These are phyloP conservation scores for Fusarium euwallaceae DNA, from an alignment of 2,329 filamentous ascomycete species.

Conservation along the genomic window DNA sequence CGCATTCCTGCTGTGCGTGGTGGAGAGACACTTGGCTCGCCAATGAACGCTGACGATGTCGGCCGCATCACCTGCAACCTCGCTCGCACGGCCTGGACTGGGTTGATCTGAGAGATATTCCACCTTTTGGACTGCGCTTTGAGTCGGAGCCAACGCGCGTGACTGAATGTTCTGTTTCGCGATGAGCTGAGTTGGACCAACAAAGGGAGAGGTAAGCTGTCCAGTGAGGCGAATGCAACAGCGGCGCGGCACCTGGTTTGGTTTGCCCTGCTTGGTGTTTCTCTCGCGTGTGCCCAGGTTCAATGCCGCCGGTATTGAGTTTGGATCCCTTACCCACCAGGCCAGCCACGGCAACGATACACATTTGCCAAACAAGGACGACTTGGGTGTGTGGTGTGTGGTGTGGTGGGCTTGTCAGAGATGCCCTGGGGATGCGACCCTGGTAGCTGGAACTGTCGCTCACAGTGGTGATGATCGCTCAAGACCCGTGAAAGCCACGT, in stretches of 20 bases:
- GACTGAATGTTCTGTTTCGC: slow-evolving; percentile 15
- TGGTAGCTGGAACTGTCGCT: slow-evolving; percentile 2
- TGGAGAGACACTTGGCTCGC: slow-evolving; percentile 18
- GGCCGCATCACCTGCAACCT: slow-evolving; percentile 38
- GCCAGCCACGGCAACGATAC: slow-evolving; percentile 1
- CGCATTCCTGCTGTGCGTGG: slow-evolving; percentile 19
- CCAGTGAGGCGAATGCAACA: slow-evolving; percentile 27
- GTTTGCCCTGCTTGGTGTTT: slow-evolving; percentile 2
- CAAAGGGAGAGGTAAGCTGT: slow-evolving; percentile 11
- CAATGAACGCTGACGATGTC: slow-evolving; percentile 18
- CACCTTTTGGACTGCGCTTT: slow-evolving; percentile 28
- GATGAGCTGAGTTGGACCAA: slow-evolving; percentile 15
- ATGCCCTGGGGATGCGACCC: background rate
- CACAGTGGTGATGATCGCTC: slow-evolving; percentile 29
- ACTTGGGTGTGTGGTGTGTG: background rate
- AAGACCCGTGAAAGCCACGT: slow-evolving; percentile 40
- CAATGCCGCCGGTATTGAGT: slow-evolving; percentile 7
- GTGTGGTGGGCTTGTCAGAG: background rate
- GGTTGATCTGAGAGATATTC: slow-evolving; percentile 30
- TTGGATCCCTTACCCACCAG: slow-evolving; percentile 5
- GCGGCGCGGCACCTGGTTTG: background rate
- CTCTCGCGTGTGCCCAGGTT: slow-evolving; percentile 15
- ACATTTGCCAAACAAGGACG: background rate
- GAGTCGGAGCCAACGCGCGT: slow-evolving; percentile 28
- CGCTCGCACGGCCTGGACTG: slow-evolving; percentile 32